Evolutionary conservation across 2,329 filamentous ascomycete species (phyloP).

Genomic region (Epicoccum nigrum): DNA sequence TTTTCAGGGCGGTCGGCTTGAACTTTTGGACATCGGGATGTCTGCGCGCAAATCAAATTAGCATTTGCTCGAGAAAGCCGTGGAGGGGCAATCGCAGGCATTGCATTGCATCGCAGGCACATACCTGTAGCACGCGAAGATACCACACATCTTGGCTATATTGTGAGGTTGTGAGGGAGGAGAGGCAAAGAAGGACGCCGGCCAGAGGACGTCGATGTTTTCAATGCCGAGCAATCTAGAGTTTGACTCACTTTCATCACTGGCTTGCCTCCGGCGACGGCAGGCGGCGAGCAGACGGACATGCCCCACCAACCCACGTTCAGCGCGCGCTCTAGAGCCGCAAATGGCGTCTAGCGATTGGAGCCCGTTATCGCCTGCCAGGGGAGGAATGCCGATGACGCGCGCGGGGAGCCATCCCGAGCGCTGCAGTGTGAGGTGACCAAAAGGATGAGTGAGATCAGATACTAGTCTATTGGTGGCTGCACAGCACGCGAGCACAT

Average conservation of each 20-base stretch:
- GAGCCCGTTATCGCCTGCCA: slow-evolving; percentile 20
- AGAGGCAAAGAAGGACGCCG: slow-evolving; percentile 9
- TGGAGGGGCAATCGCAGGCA: slow-evolving; percentile 33
- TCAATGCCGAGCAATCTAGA: slow-evolving; percentile 22
- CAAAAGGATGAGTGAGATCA: background rate
- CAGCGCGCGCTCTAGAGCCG: slow-evolving; percentile 24
- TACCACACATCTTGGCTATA: slow-evolving; percentile 81
- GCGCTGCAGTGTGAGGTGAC: slow-evolving; percentile 1
- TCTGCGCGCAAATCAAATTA: slow-evolving; percentile 51
- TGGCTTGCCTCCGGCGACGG: slow-evolving; percentile 30
- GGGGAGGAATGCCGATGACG: slow-evolving; percentile 25
- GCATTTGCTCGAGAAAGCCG: slow-evolving; percentile 21
- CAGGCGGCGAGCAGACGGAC: slow-evolving; percentile 20
- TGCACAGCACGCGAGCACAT: slow-evolving; percentile 2
- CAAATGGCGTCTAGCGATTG: slow-evolving; percentile 14
- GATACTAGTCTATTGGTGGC: slow-evolving; percentile 8
- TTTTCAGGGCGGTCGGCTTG: slow-evolving; percentile 90
- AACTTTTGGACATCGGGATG: slow-evolving; percentile 96
- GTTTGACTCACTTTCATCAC: slow-evolving; percentile 31
- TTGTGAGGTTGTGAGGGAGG: slow-evolving; percentile 3
- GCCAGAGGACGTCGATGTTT: slow-evolving; percentile 9
- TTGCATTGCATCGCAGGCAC: slow-evolving; percentile 23
- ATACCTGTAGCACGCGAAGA: slow-evolving; percentile 92
- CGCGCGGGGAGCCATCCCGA: slow-evolving; percentile 9
- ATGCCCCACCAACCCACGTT: slow-evolving; percentile 31